These are phyloP conservation scores for Citrus maxima DNA, from an alignment of 345 rosid genomes.

Conservation along the genomic window DNA sequence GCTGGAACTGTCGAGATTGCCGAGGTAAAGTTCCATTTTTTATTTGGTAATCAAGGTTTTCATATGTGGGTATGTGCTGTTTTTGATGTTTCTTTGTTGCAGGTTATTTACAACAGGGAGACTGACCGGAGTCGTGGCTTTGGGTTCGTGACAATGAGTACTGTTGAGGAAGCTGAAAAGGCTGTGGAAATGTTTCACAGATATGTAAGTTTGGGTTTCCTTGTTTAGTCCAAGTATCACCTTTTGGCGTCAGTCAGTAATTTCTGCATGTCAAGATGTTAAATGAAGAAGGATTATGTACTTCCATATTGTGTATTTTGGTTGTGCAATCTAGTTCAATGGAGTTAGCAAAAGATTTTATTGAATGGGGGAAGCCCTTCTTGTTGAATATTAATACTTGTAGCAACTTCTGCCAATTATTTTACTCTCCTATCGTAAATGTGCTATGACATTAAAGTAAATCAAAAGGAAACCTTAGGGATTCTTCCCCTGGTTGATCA, in stretches of 20 bases:
- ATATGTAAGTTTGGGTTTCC: slow-evolving; percentile 50
- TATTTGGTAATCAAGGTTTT: background rate
- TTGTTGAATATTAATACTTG: background rate
- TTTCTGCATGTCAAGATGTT: background rate
- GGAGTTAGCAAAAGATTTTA: background rate
- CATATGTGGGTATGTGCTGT: background rate
- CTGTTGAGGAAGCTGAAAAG: slow-evolving; percentile 81
- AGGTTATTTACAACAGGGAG: slow-evolving; percentile 85
- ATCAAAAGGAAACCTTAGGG: background rate
- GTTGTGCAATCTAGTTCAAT: background rate
- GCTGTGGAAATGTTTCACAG: slow-evolving; percentile 68
- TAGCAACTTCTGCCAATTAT: background rate
- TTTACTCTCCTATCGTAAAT: background rate
- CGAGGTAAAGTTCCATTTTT: slow-evolving; percentile 47
- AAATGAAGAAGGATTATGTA: background rate
- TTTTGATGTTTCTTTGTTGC: slow-evolving; percentile 16
- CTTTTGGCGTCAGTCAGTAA: background rate
- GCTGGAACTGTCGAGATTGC: slow-evolving; percentile 94
- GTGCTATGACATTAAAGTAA: background rate
- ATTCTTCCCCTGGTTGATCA: background rate
- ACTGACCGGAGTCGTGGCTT: slow-evolving; percentile 91
- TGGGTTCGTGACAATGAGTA: slow-evolving; percentile 90
- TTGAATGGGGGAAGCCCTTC: background rate
- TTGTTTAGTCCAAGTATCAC: background rate
- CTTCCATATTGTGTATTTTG: background rate